Evolutionary conservation across 108 stramenopile species (phyloP).

Genomic region (Chaetoceros muelleri): DNA sequence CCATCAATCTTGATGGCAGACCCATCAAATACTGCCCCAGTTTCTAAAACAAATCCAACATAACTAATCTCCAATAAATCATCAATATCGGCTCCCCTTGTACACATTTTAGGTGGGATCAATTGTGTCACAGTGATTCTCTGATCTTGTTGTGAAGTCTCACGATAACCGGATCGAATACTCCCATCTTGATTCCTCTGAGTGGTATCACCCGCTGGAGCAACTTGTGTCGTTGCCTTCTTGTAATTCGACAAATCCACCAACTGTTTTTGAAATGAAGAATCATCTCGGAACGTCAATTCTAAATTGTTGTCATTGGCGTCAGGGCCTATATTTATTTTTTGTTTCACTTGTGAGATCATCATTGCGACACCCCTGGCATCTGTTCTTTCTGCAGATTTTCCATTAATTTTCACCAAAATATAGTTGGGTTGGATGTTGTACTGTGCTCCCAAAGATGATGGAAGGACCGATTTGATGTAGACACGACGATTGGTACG

Average conservation of each 20-base stretch:
- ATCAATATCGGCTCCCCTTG: constrained; percentile 45
- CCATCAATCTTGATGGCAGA: constrained; percentile 70
- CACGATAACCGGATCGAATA: constrained; percentile 21
- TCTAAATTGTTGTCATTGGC: constrained; percentile 17
- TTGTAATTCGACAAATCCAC: constrained; percentile 17
- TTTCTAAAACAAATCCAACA: constrained; percentile 56
- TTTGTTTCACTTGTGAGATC: constrained; percentile 34
- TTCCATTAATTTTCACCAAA: constrained; percentile 49
- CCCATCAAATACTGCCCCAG: constrained; percentile 70
- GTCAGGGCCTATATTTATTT: too few relatives aligned
- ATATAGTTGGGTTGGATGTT: constrained; percentile 59
- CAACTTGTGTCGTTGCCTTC: constrained; percentile 54
- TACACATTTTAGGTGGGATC: constrained; percentile 64
- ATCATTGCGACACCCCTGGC: constrained; percentile 58
- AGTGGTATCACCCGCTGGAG: constrained; percentile 67
- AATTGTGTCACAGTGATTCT: constrained; percentile 55
- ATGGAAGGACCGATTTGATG: constrained; percentile 56
- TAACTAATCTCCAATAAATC: constrained; percentile 78
- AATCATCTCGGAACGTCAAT: constrained; percentile 60
- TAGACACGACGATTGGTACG: constrained; percentile 61
- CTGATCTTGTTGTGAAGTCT: constrained; percentile 56
- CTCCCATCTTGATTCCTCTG: constrained; percentile 58
- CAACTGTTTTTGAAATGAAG: constrained; percentile 36
- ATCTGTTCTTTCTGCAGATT: constrained; percentile 44
- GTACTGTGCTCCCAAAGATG: constrained; percentile 43